phyloP scores from a whole-genome alignment of 2,329 filamentous ascomycete genomes.

The Colletotrichum neosansevieriae region DNA sequence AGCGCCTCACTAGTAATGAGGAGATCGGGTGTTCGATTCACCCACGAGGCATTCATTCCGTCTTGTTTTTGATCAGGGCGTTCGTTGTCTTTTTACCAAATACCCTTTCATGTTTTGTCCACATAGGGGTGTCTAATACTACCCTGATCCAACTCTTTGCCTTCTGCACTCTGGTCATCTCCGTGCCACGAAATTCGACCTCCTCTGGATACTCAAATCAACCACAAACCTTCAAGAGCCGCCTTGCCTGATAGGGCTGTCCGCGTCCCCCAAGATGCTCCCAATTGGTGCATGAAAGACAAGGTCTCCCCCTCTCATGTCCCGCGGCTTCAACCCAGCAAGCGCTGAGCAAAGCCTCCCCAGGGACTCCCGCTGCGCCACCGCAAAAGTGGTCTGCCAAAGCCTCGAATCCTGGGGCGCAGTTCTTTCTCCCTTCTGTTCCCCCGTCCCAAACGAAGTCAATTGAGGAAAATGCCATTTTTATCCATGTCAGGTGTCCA shows the following conservation, averaged over 20 bases:
- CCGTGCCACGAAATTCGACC: background rate
- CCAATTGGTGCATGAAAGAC: background rate
- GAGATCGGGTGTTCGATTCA: constrained; percentile 28
- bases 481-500: background rate
- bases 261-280: background rate
- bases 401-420: no score
- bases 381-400: no score
- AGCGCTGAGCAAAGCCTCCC: no score
- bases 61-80: no score
- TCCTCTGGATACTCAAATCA: no score
- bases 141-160: no score
- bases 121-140: no score
- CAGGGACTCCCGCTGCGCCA: background rate
- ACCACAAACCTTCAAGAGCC: background rate
- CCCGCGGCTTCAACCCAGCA: no score
- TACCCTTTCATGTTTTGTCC: background rate
- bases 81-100: no score
- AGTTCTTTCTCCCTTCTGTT: accelerated
- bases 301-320: background rate
- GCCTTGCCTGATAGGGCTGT: constrained; percentile 3
- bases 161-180: background rate
- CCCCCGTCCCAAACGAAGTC: background rate
- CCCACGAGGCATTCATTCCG: constrained; percentile 1
- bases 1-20: constrained; percentile 33
- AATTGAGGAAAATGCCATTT: background rate